Evolutionary conservation across 2,329 filamentous ascomycete species (phyloP).

Genomic region (Colletotrichum sp.): DNA sequence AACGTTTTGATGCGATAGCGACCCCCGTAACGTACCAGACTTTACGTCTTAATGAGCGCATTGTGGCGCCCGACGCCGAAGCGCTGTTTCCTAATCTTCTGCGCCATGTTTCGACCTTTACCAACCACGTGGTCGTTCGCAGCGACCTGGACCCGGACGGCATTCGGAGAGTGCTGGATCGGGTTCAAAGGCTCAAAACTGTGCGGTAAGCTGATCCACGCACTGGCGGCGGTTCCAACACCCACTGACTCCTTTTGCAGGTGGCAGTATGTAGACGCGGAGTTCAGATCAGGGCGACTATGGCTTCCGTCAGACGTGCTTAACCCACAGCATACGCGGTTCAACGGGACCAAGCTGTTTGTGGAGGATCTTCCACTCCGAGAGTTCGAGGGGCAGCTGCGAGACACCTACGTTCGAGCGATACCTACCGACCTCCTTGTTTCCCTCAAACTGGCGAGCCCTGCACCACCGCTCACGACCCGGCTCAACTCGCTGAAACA

Average conservation of each 20-base stretch:
- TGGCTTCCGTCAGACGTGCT: constrained; percentile 47
- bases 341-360: constrained; percentile 36
- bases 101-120: constrained; percentile 40
- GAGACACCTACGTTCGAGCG: constrained; percentile 39
- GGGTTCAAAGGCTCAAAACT: constrained; percentile 39
- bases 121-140: constrained; percentile 44
- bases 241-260: constrained; percentile 27
- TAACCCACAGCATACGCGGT: constrained; percentile 31
- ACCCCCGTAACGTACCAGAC: constrained; percentile 47
- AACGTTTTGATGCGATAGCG: constrained; percentile 43
- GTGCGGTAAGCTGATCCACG: constrained; percentile 38
- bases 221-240: not conserved
- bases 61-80: constrained; percentile 40
- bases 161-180: constrained; percentile 38
- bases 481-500: constrained; percentile 46
- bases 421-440: constrained; percentile 43
- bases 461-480: constrained; percentile 45
- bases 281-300: constrained; percentile 28
- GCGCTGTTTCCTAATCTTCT: constrained; percentile 35
- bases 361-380: constrained; percentile 47
- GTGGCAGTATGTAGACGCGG: constrained; percentile 42
- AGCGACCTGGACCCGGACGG: constrained; percentile 44
- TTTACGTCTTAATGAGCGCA: constrained; percentile 40
- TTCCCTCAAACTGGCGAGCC: constrained; percentile 44
- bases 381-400: constrained; percentile 37